These are phyloP conservation scores for Ilyonectria mors-panacis DNA, from an alignment of 2,329 filamentous ascomycete genomes.

Conservation along the genomic window DNA sequence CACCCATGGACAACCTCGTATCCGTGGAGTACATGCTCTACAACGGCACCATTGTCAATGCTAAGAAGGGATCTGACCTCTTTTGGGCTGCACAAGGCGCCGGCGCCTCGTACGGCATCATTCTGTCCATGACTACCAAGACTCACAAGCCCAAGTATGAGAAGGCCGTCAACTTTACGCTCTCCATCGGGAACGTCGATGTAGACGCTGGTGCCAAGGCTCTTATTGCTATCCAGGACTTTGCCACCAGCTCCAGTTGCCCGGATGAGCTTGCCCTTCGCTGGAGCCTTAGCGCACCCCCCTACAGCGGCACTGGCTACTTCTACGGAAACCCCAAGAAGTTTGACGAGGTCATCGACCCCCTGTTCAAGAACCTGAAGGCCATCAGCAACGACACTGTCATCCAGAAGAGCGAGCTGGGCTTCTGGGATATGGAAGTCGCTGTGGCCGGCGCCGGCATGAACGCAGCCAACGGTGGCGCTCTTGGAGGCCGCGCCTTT, in stretches of 20 bases:
- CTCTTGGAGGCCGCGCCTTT: conserved; percentile 42
- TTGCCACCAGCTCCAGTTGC: conserved; percentile 26
- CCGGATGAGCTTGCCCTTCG: conserved; percentile 45
- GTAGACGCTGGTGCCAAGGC: conserved; percentile 37
- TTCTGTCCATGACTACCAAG: conserved; percentile 43
- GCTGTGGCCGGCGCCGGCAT: conserved; percentile 38
- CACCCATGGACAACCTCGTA: conserved; percentile 42
- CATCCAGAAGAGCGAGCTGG: conserved; percentile 39
- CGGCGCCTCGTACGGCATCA: conserved; percentile 42
- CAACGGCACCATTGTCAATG: conserved; percentile 45
- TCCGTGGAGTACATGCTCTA: conserved; percentile 45
- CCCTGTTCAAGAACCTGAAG: conserved; percentile 34
- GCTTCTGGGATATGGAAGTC: conserved; percentile 45
- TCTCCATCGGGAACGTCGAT: conserved; percentile 33
- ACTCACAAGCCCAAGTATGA: conserved; percentile 42
- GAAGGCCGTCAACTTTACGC: conserved; percentile 42
- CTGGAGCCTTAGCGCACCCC: conserved; percentile 36
- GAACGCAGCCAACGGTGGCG: conserved; percentile 39
- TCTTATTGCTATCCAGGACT: conserved; percentile 44
- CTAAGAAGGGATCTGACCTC: conserved; percentile 37
- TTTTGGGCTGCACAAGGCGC: conserved; percentile 45
- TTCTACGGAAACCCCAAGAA: conserved; percentile 45
- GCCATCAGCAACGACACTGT: conserved; percentile 23
- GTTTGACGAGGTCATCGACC: conserved; percentile 37
- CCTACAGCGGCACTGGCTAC: conserved; percentile 39